A percentile compares a stretch with the other conserved stretches of the same genome.
Evolutionary conservation across 495 filamentous ascomycete species (phyloP).

Genomic region (Geopyxis carbonaria): DNA sequence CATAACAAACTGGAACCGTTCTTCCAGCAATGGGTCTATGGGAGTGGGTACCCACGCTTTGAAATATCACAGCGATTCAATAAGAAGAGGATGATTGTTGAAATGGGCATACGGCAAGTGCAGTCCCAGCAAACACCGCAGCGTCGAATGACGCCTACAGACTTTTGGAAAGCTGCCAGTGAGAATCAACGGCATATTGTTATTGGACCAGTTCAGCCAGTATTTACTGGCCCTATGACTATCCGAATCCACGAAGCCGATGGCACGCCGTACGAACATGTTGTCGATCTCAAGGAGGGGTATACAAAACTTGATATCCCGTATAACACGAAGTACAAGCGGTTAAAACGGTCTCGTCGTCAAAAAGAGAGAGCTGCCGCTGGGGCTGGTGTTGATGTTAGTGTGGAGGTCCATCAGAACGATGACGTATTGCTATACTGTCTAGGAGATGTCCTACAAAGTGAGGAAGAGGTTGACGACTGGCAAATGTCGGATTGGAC

Average conservation of each 20-base stretch:
- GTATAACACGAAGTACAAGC: constrained; percentile 98
- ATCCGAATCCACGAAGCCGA: constrained; percentile 97
- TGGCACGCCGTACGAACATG: constrained; percentile 95
- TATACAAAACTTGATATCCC: constrained; percentile 76
- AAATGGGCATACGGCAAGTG: constrained; percentile 74
- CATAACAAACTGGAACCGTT: constrained; percentile 71
- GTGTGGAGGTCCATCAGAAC: constrained; percentile 46
- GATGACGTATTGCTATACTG: constrained; percentile 83
- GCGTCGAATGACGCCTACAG: constrained; percentile 26
- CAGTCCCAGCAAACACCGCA: constrained; percentile 39
- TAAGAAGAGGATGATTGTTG: constrained; percentile 90
- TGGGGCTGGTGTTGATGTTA: constrained; percentile 40
- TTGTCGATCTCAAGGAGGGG: constrained; percentile 81
- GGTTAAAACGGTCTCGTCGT: constrained; percentile 77
- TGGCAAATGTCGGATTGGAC: constrained; percentile 84
- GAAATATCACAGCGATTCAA: constrained; percentile 78
- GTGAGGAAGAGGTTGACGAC: constrained; percentile 57
- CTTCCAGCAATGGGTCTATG: constrained; percentile 83
- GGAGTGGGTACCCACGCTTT: constrained; percentile 75
- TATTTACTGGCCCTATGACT: constrained; percentile 92
- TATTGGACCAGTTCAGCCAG: constrained; percentile 48
- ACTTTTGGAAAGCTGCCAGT: constrained; percentile 67
- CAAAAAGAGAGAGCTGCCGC: constrained; percentile 63
- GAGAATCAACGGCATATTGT: constrained; percentile 57
- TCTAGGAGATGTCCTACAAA: constrained; percentile 76